Evolutionary conservation across 352 stramenopile genomes (phyloP), one percentile per base, ranked within the genome.

Genomic region (Phytopythium chamaehyphon): DNA sequence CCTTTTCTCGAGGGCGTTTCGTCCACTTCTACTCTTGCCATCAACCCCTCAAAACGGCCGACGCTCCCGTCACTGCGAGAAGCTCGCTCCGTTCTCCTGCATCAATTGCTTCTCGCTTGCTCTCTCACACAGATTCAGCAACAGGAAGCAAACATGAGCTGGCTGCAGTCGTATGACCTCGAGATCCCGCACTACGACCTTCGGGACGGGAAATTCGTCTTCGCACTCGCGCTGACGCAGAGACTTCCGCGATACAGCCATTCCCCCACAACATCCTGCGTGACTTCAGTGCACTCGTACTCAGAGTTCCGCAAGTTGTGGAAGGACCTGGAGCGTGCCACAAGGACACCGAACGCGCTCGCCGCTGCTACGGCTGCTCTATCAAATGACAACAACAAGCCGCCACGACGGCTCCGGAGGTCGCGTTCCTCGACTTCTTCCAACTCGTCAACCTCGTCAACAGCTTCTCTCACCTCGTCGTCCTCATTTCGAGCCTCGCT

Each of bases 291-390:
- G 45, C 75, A 71, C 16, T 86, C 75, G 6, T 84, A 84, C 61
- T 84, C 72, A 0, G 64, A 86, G 51, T 86, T 86, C 36, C 75
- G 75, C 19, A 62, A 61, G 40, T 67, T 86, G 40, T 84, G 72
- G 72, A 79, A 65, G 45, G 68, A 78, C 22, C 45, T 86, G 36
- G 54, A 66, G 39, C 62, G 60, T 22, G 67, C 66, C 18, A 86
- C 75, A 5, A 74, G 72, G 49, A 67, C 59, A 8, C 65, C 58
- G 5, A 44, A 45, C 36, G 33, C 43, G 24, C 54, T 46, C 31
- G 53, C 44, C 21, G 52, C 51, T 9, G 42, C 48, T 36, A 52
- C 47, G 3, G 57, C 52, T 6, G 44, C 60, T 8, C 47, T 66
- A 15, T 33, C 48, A 6, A 24, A 44, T n/a, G 48, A 55, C 31